Evolutionary conservation across 129 eudicot species (phyloP).

Genomic region (Deinandra increscens): DNA sequence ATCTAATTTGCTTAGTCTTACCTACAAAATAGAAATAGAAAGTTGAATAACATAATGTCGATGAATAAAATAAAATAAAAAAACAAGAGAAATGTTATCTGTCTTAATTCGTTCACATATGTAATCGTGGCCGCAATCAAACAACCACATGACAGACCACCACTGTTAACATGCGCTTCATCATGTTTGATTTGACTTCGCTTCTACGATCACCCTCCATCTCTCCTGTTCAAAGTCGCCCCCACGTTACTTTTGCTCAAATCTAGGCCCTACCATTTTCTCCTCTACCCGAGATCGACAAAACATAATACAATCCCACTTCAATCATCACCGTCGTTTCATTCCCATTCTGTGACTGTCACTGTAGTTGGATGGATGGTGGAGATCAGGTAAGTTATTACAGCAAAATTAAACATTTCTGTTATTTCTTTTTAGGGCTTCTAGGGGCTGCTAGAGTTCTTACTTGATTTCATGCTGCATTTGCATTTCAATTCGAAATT

Average conservation of each 20-base stretch:
- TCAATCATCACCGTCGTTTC: slow-evolving; percentile 17
- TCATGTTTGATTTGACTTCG: slow-evolving; percentile 55
- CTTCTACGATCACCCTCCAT: slow-evolving; percentile 26
- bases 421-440: slow-evolving; percentile 14
- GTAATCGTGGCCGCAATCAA: slow-evolving; percentile 35
- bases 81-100: background rate
- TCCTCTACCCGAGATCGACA: slow-evolving; percentile 9
- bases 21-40: background rate
- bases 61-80: background rate
- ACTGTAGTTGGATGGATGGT: slow-evolving; percentile 10
- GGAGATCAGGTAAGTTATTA: slow-evolving; percentile 10
- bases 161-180: slow-evolving; percentile 55
- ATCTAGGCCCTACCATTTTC: slow-evolving; percentile 34
- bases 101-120: slow-evolving; percentile 16
- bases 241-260: slow-evolving; percentile 63
- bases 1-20: background rate
- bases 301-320: slow-evolving; percentile 2
- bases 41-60: background rate
- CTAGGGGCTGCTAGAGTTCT: slow-evolving; percentile 11
- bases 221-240: slow-evolving; percentile 40
- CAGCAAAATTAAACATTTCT: slow-evolving; percentile 19
- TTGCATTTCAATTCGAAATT: background rate
- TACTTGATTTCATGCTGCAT: slow-evolving; percentile 32
- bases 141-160: slow-evolving; percentile 35
- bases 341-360: slow-evolving; percentile 12